Evolutionary conservation across 73 alveolate genomes (phyloP).

Genomic region (Effrenium voratum): DNA sequence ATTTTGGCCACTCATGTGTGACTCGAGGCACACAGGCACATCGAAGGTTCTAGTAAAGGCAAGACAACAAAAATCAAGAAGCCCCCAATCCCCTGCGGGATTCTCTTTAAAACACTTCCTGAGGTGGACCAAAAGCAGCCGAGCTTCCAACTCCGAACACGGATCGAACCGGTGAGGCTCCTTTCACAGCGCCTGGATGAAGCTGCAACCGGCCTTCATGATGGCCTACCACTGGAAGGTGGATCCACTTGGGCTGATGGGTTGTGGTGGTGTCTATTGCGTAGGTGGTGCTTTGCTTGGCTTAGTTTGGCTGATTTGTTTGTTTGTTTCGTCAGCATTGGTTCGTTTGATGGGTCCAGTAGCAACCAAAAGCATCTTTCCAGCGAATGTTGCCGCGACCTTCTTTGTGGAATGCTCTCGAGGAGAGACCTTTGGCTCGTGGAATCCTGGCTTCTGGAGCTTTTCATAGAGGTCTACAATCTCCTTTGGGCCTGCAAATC

Average conservation of each 20-base stretch:
- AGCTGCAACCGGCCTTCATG: constrained; percentile 79
- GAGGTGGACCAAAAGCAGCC: too few species aligned
- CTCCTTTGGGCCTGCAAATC: neutral
- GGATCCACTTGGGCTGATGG: neutral
- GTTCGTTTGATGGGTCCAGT: neutral
- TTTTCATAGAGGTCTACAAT: neutral
- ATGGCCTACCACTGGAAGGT: constrained; percentile 64
- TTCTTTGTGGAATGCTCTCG: neutral
- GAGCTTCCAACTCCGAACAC: too few species aligned
- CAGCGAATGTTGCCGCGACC: neutral
- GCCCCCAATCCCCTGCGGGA: neutral
- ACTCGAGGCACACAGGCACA: neutral
- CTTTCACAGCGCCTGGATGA: constrained; percentile 69
- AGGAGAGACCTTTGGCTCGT: neutral
- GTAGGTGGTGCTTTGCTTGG: neutral
- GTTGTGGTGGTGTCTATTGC: neutral
- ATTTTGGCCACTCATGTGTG: neutral
- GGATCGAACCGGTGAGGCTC: constrained; percentile 72
- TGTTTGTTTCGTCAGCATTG: neutral
- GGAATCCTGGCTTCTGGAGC: neutral
- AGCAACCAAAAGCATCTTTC: neutral
- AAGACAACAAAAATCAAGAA: neutral
- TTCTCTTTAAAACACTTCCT: neutral
- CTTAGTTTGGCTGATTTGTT: neutral
- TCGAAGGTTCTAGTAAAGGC: neutral